phyloP scores from a whole-genome alignment of 164 flowering plant species.

The Akebia trifoliata region DNA sequence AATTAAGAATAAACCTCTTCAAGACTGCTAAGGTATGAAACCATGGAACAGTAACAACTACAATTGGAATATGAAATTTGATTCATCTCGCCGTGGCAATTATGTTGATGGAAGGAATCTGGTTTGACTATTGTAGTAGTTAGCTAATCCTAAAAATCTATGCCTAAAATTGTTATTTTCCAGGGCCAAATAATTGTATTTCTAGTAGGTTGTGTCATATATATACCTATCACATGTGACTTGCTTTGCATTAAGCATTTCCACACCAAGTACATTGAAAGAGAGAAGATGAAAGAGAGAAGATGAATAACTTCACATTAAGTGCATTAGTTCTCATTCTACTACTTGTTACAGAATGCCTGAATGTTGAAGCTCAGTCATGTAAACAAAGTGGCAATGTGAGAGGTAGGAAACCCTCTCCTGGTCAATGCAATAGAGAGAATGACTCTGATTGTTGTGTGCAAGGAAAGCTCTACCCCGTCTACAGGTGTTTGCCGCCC shows the following conservation, averaged over 20 bases:
- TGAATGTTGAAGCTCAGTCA: constrained; percentile 2
- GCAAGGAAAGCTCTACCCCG: constrained; percentile 1
- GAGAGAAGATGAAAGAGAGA: no score
- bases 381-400: constrained; percentile 8
- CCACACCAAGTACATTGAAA: no score
- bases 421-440: not conserved
- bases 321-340: not conserved
- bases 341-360: not conserved
- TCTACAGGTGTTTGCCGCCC: constrained; percentile 8
- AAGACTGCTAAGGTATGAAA: not conserved
- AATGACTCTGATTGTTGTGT: constrained; percentile 19
- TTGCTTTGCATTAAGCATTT: no score
- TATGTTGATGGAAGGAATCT: not conserved
- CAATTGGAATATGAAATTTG: not conserved
- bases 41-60: not conserved
- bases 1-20: not conserved
- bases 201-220: no score
- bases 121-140: no score
- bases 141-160: no score
- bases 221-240: no score
- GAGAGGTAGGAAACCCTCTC: constrained; percentile 4
- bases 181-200: no score
- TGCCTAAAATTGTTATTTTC: no score
- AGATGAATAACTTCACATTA: no score
- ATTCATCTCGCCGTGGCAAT: not conserved